Evolutionary conservation across 306 rosid genomes (phyloP), one percentile per base, ranked within the genome.

Genomic region (Carpinus fangiana): DNA sequence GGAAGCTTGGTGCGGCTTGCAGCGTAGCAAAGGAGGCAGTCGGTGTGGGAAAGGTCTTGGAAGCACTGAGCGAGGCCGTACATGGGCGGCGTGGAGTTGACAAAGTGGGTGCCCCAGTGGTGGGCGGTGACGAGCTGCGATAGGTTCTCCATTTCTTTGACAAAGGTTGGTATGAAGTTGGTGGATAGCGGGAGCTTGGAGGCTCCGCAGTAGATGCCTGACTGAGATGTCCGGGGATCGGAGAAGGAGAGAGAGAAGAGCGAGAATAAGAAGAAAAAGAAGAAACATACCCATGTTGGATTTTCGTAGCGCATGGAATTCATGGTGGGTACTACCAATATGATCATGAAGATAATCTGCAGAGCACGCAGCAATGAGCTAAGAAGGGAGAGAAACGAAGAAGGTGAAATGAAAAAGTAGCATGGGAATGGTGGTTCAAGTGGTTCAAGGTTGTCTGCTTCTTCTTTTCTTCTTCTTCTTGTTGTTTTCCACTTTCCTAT

Each of bases 21-120:
- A 0, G 97, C 89, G 61, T 81, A 90, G 85, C 98, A 93, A 75
- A 89, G 93, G 20, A 90, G 91, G 75, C 98, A 93, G 31, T 93
- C 97, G 0, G 88, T 90, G 75, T 85, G 91, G 10, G 97, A 87
- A 36, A 93, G 89, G 82, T 93, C 97, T 0, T 70, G 1, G 83
- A 84, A 90, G 82, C 98, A 93, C 34, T 93, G 97, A 0, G 94
- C 93, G 0, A 91, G 69, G 75, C 86, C 93, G 55, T 66, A 93
- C 60, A 91, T 89, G 6, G 97, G 89, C 1, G 82, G 18, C 1
- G 88, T 70, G 31, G 87, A 66, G 78, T 89, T 90, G 10, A 82
- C 80, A 3, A 70, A 86, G 43, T 85, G 87, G 4, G 87, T 81
- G 0, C 86, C 90, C 87, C 88, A 93, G 6, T 52, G 54, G 18